Evolutionary conservation across 352 stramenopile genomes (phyloP).

Genomic region (Phytopythium mirpurense): DNA sequence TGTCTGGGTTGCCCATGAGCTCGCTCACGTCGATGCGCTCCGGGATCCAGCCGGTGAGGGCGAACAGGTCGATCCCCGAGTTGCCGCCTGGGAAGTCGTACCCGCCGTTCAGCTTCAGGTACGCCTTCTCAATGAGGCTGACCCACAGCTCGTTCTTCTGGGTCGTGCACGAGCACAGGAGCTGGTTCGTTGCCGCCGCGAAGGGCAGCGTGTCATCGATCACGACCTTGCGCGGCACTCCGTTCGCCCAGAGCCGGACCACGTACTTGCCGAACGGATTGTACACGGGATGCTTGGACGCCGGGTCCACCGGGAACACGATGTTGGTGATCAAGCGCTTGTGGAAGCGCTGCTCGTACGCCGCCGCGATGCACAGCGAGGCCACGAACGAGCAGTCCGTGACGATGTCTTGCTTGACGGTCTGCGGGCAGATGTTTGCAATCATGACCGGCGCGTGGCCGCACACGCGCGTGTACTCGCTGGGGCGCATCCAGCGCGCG

Average conservation of each 20-base stretch:
- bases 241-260: slow-evolving; percentile 96
- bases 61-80: slow-evolving; percentile 96
- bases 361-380: slow-evolving; percentile 88
- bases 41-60: slow-evolving; percentile 98
- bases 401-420: slow-evolving; percentile 87
- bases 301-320: slow-evolving; percentile 91
- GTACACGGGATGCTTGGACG: slow-evolving; percentile 55
- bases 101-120: slow-evolving; percentile 96
- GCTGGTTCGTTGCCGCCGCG: slow-evolving; percentile 46
- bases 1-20: slow-evolving; percentile 82
- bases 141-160: slow-evolving; percentile 87
- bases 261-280: slow-evolving; percentile 96
- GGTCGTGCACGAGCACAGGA: slow-evolving; percentile 84
- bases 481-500: slow-evolving; percentile 61
- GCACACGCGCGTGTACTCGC: slow-evolving; percentile 46
- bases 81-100: slow-evolving; percentile 98
- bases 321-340: slow-evolving; percentile 93
- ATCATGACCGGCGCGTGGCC: slow-evolving; percentile 63
- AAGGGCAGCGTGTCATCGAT: slow-evolving; percentile 96
- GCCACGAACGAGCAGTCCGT: slow-evolving; percentile 93
- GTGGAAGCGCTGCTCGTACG: slow-evolving; percentile 89
- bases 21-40: slow-evolving; percentile 84
- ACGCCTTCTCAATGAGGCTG: slow-evolving; percentile 98
- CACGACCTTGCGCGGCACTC: slow-evolving; percentile 89
- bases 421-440: slow-evolving; percentile 57